phyloP scores from a whole-genome alignment of 768 basidiomycete species.

The Panaeolus cyanescens region DNA sequence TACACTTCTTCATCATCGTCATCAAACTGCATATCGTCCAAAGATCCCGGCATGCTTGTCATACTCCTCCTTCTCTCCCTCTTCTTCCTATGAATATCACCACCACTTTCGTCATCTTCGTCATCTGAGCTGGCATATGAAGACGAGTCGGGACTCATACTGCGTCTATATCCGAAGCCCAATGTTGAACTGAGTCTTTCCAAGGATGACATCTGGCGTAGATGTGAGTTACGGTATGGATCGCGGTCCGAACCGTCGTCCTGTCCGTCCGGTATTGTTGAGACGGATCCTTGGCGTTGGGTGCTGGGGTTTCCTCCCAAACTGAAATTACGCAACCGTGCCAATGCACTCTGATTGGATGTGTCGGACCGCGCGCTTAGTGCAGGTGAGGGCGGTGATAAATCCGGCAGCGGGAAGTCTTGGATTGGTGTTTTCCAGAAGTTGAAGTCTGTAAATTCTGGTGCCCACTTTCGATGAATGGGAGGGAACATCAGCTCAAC shows the following conservation, averaged over 20 bases:
- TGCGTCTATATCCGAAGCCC: constrained; percentile 46
- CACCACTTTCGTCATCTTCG: constrained; percentile 43
- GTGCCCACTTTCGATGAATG: constrained; percentile 83
- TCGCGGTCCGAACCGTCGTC: constrained; percentile 18
- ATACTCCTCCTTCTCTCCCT: constrained; percentile 60
- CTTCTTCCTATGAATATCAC: constrained; percentile 40
- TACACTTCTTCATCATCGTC: constrained; percentile 37
- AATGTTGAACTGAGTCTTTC: constrained; percentile 68
- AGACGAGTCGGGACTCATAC: constrained; percentile 57
- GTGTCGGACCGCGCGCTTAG: constrained; percentile 92
- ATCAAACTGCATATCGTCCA: constrained; percentile 59
- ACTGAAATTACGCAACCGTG: constrained; percentile 77
- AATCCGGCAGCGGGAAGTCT: constrained; percentile 77
- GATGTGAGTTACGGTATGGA: constrained; percentile 39
- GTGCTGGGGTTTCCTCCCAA: constrained; percentile 46
- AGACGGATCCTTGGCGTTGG: constrained; percentile 7
- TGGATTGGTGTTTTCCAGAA: constrained; percentile 88
- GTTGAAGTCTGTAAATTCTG: constrained; percentile 96
- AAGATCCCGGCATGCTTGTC: constrained; percentile 85
- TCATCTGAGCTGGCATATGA: constrained; percentile 58
- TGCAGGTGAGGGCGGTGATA: constrained; percentile 88
- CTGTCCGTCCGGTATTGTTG: constrained; percentile 9
- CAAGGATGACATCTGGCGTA: constrained; percentile 77
- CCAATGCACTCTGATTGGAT: constrained; percentile 70
- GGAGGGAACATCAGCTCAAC: constrained; percentile 99